phyloP scores from a whole-genome alignment of 371 early-diverging fungal species.

The Apophysomyces trapeziformis region DNA sequence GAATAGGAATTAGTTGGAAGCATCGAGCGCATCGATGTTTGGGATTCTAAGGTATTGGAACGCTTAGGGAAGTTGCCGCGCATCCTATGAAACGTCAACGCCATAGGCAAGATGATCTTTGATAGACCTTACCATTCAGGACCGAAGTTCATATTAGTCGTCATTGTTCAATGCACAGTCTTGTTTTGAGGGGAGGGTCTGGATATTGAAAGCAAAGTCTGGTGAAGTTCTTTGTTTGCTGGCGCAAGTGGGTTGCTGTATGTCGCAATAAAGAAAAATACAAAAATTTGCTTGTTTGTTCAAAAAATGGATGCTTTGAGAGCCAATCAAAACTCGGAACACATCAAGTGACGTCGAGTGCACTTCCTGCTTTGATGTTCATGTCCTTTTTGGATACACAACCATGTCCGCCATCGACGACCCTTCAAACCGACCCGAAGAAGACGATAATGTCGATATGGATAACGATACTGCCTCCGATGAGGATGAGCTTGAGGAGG shows the following conservation, averaged over 20 bases:
- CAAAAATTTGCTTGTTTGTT: conserved; percentile 16
- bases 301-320: conserved; percentile 4
- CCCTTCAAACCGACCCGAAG: background rate
- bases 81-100: conserved; percentile 39
- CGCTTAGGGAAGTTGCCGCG: conserved; percentile 46
- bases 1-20: conserved; percentile 8
- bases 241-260: conserved; percentile 13
- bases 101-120: background rate
- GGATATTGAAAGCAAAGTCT: conserved; percentile 8
- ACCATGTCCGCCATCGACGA: background rate
- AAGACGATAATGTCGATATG: background rate
- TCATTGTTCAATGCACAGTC: conserved; percentile 41
- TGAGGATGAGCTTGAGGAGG: conserved; percentile 11
- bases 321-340: conserved; percentile 2
- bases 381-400: too few species aligned
- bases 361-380: background rate
- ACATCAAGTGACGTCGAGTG: conserved; percentile 5
- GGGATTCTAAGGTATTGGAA: conserved; percentile 29
- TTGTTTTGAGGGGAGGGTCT: conserved; percentile 9
- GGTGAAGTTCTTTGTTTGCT: conserved; percentile 4
- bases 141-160: conserved; percentile 85
- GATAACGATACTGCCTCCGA: background rate
- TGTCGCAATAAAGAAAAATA: conserved; percentile 16
- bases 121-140: conserved; percentile 71
- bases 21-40: conserved; percentile 19